Evolutionary conservation across 441 rosid species (phyloP), one percentile per base, ranked within the genome.

Genomic region (Brassica balearica): DNA sequence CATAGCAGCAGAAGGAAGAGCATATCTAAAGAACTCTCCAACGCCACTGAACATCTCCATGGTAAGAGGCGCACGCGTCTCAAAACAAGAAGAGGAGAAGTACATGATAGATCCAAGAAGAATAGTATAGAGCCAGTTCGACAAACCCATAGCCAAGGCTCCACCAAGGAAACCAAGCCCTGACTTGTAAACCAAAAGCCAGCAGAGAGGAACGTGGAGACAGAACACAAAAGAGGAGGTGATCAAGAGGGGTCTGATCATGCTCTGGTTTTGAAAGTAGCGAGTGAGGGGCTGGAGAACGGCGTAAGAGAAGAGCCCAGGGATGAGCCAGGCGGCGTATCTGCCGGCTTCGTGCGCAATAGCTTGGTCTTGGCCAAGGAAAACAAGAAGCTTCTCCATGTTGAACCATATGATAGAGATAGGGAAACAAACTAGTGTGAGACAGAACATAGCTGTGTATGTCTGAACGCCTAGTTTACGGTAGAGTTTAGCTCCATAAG

Each of bases 1-100:
- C 95, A 91, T 91, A 22, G 86, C 70, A 1, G 89, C 86, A 15
- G 93, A 86, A 62, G 95, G 91, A 72, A 89, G 65, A 6, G 92
- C 93, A n/a, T 84, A 82, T 59, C 61, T 80, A 43, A 87, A 86
- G 60, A 89, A 91, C 80, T 89, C 86, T 32, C 78, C 69, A 67
- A 86, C 69, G 10, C 88, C 90, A 0, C 46, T 27, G 70, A 87
- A 86, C 12, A 88, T 53, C 73, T 87, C 89, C 82, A 79, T 74
- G 2, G 90, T 71, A 41, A 85, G 68, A 0, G 85, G 78, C 0
- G 67, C 85, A 5, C 92, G 83, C 2, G 93, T 84, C 72, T 80
- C 73, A 2, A 77, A 68, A 73, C 89, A 89, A 1, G 82, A 51
- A 3, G 86, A n/a, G 23, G 92, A 89, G 79, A 55, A 85, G 41